Conservation (phyloP, 148 eudicot species). For the Fallopia convolvulus region DNA sequence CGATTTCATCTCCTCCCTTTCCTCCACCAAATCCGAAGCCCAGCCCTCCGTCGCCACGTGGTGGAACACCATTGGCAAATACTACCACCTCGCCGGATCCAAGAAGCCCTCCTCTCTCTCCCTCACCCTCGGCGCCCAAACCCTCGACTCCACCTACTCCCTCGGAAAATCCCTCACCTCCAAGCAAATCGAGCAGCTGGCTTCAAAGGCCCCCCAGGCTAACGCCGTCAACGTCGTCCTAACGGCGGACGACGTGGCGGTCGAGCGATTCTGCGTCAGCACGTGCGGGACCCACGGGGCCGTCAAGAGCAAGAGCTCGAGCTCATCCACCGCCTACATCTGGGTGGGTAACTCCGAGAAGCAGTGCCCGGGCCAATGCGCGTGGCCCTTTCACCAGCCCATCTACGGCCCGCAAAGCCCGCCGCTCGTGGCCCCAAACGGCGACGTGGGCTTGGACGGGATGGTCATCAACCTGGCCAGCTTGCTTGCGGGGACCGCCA, state of each 20-base stretch:
- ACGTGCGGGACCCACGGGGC: not conserved
- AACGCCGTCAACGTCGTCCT: not conserved
- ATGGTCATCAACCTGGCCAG: not conserved
- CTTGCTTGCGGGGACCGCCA: not conserved
- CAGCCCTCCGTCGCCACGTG: not conserved
- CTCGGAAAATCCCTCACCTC: not conserved
- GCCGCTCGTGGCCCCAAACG: not conserved
- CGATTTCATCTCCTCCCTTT: conserved; percentile 6
- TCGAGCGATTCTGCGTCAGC: not conserved
- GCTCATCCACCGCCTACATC: not conserved
- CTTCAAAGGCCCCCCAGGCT: not conserved
- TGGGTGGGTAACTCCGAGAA: conserved; percentile 1
- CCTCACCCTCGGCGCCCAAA: not conserved
- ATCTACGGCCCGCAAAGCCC: not conserved
- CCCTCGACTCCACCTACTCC: not conserved
- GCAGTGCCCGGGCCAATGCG: conserved; percentile 5
- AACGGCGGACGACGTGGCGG: conserved; percentile 1
- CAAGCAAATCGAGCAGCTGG: not conserved
- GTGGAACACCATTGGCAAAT: conserved; percentile 1
- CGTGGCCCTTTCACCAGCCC: conserved; percentile 5
- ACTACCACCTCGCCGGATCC: not conserved
- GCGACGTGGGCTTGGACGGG: not conserved
- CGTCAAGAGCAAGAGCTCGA: not conserved
- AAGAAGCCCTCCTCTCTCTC: not conserved
- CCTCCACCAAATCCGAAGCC: not conserved